phyloP scores from a whole-genome alignment of 305 asterid genomes.

The Fraxinus sp. region DNA sequence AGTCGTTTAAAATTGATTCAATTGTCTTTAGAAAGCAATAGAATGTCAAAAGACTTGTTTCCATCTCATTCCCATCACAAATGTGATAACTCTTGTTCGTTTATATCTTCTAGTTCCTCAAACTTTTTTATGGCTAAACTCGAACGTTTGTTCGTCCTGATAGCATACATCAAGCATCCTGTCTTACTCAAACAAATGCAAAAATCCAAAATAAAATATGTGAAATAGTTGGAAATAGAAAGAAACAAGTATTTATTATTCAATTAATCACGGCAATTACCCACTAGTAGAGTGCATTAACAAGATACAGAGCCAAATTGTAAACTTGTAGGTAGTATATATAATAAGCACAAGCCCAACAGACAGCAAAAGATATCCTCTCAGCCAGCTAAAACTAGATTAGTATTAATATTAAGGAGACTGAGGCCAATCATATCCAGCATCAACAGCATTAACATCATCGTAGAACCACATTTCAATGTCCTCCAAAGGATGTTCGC shows the following conservation, averaged over 20 bases:
- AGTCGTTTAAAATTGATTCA: no score
- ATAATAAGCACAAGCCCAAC: constrained; percentile 7
- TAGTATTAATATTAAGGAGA: constrained; percentile 45
- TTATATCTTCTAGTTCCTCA: neutral
- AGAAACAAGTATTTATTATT: constrained; percentile 19
- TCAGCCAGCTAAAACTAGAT: neutral
- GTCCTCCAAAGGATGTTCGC: constrained; percentile 40
- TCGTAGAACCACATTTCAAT: constrained; percentile 75
- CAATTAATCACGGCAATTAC: constrained; percentile 15
- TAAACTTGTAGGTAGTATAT: constrained; percentile 12
- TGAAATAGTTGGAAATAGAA: neutral
- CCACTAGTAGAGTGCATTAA: constrained; percentile 4
- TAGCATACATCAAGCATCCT: neutral
- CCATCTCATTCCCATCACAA: neutral
- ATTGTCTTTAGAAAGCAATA: neutral
- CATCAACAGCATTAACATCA: constrained; percentile 55
- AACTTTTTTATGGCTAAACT: neutral
- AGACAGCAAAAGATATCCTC: neutral
- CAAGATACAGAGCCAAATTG: constrained; percentile 25
- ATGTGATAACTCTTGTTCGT: neutral
- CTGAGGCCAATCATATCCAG: constrained; percentile 75
- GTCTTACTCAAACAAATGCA: neutral
- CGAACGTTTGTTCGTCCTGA: neutral
- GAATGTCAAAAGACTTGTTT: neutral
- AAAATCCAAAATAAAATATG: neutral